Evolutionary conservation across 257 asterid species (phyloP).

Genomic region (Galeopsis tetrahit): DNA sequence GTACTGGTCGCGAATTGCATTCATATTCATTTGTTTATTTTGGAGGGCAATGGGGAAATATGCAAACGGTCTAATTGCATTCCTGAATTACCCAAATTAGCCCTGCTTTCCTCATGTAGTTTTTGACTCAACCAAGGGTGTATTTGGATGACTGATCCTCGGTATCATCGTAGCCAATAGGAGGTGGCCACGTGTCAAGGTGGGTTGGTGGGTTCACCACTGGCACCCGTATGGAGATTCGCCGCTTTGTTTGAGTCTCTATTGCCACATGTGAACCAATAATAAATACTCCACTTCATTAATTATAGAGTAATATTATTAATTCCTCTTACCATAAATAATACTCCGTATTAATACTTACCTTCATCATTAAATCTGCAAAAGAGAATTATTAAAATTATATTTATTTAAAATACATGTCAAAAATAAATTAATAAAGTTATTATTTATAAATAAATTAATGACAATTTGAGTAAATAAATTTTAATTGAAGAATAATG

Average conservation of each 20-base stretch:
- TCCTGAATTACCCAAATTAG: conserved; percentile 27
- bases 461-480: too few relatives aligned
- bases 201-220: conserved; percentile 42
- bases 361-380: too few relatives aligned
- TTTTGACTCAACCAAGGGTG: conserved; percentile 21
- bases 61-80: conserved; percentile 20
- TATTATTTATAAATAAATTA: too few relatives aligned
- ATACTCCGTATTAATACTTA: too few relatives aligned
- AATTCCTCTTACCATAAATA: too few relatives aligned
- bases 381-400: neutral
- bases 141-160: conserved; percentile 31
- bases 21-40: conserved; percentile 35
- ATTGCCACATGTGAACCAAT: conserved; percentile 21
- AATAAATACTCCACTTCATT: neutral
- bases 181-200: conserved; percentile 16
- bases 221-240: conserved; percentile 24
- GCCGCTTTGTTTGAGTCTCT: conserved; percentile 33
- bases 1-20: conserved; percentile 32
- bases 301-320: too few relatives aligned
- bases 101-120: neutral
- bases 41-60: conserved; percentile 24
- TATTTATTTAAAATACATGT: neutral
- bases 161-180: conserved; percentile 36
- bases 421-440: too few relatives aligned
- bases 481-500: too few relatives aligned